Conservation (phyloP, 129 eudicot genomes). For the Gnaphalium uliginosum region DNA sequence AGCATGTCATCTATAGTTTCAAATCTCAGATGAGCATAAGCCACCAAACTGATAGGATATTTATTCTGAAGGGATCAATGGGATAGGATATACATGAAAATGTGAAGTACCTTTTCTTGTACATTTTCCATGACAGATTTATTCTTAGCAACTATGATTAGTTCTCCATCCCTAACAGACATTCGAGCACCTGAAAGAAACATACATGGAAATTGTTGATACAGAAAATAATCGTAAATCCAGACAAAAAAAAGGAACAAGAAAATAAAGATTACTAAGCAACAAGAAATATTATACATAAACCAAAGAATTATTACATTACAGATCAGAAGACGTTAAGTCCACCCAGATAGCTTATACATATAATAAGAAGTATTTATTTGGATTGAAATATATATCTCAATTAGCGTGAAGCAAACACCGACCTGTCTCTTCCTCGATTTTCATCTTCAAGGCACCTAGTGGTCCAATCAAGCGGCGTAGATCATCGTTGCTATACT, state of each 20-base stretch:
- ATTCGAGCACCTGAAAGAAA: slow-evolving; percentile 67
- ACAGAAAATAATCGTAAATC: slow-evolving; percentile 17
- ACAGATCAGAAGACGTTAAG: not conserved
- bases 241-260: not conserved
- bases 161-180: slow-evolving; percentile 76
- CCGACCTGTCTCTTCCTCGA: slow-evolving; percentile 91
- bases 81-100: slow-evolving; percentile 16
- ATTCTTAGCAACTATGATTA: slow-evolving; percentile 77
- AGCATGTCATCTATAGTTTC: too few species aligned
- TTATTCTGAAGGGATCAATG: not conserved
- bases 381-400: not conserved
- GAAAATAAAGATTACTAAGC: slow-evolving; percentile 2
- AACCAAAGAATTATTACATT: slow-evolving; percentile 6
- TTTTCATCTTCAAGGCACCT: slow-evolving; percentile 82
- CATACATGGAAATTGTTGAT: slow-evolving; percentile 15
- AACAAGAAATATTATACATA: not conserved
- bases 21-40: not conserved
- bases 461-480: slow-evolving; percentile 93
- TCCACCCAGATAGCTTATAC: not conserved
- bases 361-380: slow-evolving; percentile 8
- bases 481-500: slow-evolving; percentile 79
- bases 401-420: slow-evolving; percentile 16
- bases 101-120: slow-evolving; percentile 70
- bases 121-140: slow-evolving; percentile 69
- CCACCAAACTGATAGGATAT: not conserved